phyloP scores from a whole-genome alignment of 768 basidiomycete genomes.

The Suillus tomentosus region DNA sequence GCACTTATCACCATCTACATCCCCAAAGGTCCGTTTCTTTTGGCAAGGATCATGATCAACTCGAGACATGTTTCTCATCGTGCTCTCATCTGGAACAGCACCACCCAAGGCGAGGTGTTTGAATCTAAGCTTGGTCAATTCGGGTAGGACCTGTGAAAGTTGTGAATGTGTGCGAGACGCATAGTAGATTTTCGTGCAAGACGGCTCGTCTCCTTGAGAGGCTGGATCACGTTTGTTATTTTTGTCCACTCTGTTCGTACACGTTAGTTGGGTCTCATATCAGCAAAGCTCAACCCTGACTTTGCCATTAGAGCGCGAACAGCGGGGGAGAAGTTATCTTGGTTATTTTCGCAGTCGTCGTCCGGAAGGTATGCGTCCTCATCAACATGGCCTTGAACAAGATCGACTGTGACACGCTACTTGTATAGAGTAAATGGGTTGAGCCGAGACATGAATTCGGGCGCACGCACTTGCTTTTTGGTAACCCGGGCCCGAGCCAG shows the following conservation, averaged over 20 bases:
- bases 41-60: slow-evolving; percentile 10
- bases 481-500: slow-evolving; percentile 56
- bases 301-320: slow-evolving; percentile 79
- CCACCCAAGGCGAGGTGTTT: slow-evolving; percentile 26
- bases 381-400: slow-evolving; percentile 39
- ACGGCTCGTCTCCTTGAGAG: slow-evolving; percentile 44
- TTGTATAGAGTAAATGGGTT: slow-evolving; percentile 4
- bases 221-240: slow-evolving; percentile 14
- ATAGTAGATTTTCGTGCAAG: slow-evolving; percentile 86
- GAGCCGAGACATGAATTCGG: neutral
- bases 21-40: slow-evolving; percentile 23
- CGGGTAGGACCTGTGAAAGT: slow-evolving; percentile 85
- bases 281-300: slow-evolving; percentile 42
- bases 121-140: slow-evolving; percentile 74
- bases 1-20: slow-evolving; percentile 24
- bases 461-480: slow-evolving; percentile 57
- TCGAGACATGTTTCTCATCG: slow-evolving; percentile 13
- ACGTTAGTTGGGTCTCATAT: slow-evolving; percentile 11
- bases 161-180: slow-evolving; percentile 97
- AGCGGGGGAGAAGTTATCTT: slow-evolving; percentile 71
- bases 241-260: slow-evolving; percentile 21
- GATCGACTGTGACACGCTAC: slow-evolving; percentile 26
- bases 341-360: slow-evolving; percentile 35
- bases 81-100: slow-evolving; percentile 13
- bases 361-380: slow-evolving; percentile 81